Percentiles rank a stretch among this genome's conserved stretches.
Evolutionary conservation across 2,329 filamentous ascomycete species (phyloP).

Genomic region (Hypomyces rosellus): DNA sequence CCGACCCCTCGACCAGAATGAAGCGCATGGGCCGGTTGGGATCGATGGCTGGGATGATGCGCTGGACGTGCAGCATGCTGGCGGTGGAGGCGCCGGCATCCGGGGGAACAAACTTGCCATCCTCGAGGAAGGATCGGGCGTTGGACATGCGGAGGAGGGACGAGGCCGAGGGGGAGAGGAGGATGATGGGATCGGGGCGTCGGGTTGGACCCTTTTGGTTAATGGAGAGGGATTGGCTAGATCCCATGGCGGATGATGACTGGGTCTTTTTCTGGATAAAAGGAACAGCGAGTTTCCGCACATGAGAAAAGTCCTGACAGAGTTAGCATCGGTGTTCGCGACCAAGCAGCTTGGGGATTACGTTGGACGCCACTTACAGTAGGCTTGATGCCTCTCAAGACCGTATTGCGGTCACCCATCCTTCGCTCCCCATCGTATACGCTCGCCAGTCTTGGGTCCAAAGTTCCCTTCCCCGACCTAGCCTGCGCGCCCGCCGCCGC

Average conservation of each 20-base stretch:
- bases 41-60: conserved; percentile 65
- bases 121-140: conserved; percentile 87
- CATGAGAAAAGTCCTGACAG: conserved; percentile 80
- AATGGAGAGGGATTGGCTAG: conserved; percentile 43
- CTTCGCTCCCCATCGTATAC: conserved; percentile 89
- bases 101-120: conserved; percentile 72
- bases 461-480: conserved; percentile 55
- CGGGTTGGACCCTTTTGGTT: conserved; percentile 47
- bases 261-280: conserved; percentile 62
- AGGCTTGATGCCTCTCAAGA: conserved; percentile 79
- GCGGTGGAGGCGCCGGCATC: conserved; percentile 61
- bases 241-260: conserved; percentile 32
- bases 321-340: conserved; percentile 8
- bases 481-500: conserved; percentile 36
- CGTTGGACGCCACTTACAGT: conserved; percentile 52
- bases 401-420: conserved; percentile 87
- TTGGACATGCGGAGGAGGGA: conserved; percentile 93
- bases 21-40: conserved; percentile 74
- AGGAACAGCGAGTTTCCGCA: conserved; percentile 75
- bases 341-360: background rate
- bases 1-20: conserved; percentile 87
- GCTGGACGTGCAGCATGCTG: conserved; percentile 81
- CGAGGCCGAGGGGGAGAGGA: conserved; percentile 91
- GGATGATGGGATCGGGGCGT: conserved; percentile 79
- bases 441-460: conserved; percentile 76